Evolutionary conservation across 2,329 filamentous ascomycete species (phyloP).

Genomic region (Fusarium ramigenum): DNA sequence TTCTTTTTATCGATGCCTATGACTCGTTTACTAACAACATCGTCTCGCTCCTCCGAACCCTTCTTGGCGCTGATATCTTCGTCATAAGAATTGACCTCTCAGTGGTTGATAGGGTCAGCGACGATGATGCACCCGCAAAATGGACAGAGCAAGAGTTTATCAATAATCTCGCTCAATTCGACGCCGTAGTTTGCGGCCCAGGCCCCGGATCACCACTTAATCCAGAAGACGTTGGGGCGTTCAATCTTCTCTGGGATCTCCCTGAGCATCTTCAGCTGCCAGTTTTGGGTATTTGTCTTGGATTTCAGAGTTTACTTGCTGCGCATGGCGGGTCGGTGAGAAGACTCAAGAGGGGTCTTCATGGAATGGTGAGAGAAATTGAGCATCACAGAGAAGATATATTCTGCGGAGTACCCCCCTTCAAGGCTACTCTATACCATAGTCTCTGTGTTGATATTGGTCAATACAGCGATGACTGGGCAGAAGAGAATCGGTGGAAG

Average conservation of each 20-base stretch:
- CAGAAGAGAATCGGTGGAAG: constrained; percentile 51
- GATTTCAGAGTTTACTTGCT: constrained; percentile 83
- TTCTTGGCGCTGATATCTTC: constrained; percentile 72
- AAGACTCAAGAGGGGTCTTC: constrained; percentile 75
- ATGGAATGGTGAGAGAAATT: constrained; percentile 81
- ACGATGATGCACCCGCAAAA: neutral
- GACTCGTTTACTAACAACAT: constrained; percentile 98
- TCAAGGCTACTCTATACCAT: constrained; percentile 83
- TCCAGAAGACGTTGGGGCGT: constrained; percentile 82
- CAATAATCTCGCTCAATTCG: constrained; percentile 65
- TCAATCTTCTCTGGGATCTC: constrained; percentile 78
- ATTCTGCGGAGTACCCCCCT: constrained; percentile 67
- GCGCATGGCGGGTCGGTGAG: constrained; percentile 73
- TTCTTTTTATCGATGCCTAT: constrained; percentile 94
- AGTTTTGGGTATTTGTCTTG: constrained; percentile 87
- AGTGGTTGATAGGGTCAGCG: constrained; percentile 58
- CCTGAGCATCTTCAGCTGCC: constrained; percentile 70
- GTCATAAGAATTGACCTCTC: constrained; percentile 51
- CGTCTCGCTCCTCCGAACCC: constrained; percentile 76
- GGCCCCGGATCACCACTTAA: constrained; percentile 84
- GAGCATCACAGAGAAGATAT: constrained; percentile 69
- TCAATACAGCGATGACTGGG: constrained; percentile 41
- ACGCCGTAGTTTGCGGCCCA: constrained; percentile 89
- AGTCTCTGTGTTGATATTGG: constrained; percentile 66
- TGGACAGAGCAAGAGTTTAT: constrained; percentile 57